Evolutionary conservation across 1,284 basidiomycete genomes (phyloP), one percentile per base, ranked within the genome.

Genomic region (Microbotryomycetes sp.): DNA sequence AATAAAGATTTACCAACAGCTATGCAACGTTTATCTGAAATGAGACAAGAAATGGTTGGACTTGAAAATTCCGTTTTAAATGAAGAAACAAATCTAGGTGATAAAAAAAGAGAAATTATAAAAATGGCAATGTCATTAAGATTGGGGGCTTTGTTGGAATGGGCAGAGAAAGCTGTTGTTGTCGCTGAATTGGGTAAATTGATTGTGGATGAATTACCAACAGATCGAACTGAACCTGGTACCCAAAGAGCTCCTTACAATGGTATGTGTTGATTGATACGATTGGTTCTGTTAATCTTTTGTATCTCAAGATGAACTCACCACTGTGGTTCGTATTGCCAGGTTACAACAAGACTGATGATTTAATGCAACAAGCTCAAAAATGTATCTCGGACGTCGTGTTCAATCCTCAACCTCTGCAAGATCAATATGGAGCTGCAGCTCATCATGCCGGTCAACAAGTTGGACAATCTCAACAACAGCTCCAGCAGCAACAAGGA

Each of bases 131-230:
- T 69, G 9, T 50, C 48, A 15, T 58, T 69, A 55, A 19, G 59
- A 62, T 62, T 74, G 2, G 73, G 71, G 15, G 73, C 72, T 0
- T 49, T 74, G 45, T 69, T 73, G 42, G 71, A 74, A 55, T 52
- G 73, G 15, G 69, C 71, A 3, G 72, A 73, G 58, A 73, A 73
- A 68, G 68, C 68, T 51, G 66, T 67, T 46, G 68, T 74, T 52
- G 61, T 74, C 25, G 69, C 68, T 19, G 72, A 73, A 51, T 60
- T 74, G 22, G 71, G 72, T 22, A 73, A 73, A 56, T 68, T 73
- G 31, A 65, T 74, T 36, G 61, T 72, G 6, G 68, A 70, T 48
- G 70, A 73, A 64, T 62, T 74, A 4, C 70, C 71, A 19, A 59
- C 59, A 3, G 70, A 72, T 26, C 52, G 56, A 28, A 73, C 71